Base-by-base conservation (phyloP, 352 stramenopile species). In the Phytophthora nicotianae region DNA sequence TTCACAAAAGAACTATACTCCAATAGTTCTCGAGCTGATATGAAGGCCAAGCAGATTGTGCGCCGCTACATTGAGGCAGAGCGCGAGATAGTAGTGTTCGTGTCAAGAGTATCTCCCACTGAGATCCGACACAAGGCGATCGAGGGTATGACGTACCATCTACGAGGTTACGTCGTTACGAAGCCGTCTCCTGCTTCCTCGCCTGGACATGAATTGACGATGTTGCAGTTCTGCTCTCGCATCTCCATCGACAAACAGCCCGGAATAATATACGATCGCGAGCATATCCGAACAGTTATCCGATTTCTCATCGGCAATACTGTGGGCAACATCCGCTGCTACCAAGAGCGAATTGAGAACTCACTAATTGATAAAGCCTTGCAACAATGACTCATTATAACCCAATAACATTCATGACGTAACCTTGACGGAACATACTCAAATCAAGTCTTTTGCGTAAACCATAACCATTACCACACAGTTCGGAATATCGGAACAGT, bases 271-370 rank as follows among this genome's bases (percentile, higher is more conserved):
- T 54, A 68, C 35, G 27, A 66, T 20, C 41, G 62, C 33, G 43
- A 51, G 7, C 58, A 77, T 20, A 58, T 72, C 4, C 68, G 72
- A 4, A 58, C 72, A 33, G 54, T 81, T 19, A 74, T 59, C n/a
- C 65, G 79, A 33, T 83, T 83, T 41, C 48, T 81, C 20, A 61
- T 83, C 50, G 72, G 65, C 20, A 70, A 70, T 9, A 74, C 58
- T 14, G 63, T 62, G 2, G 62, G 54, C 16, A 80, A 81, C 38
- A 70, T 83, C 40, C 49, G 52, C 14, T 64, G 66, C 41, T 75
- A 68, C 35, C 69, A 72, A 21, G 65, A 83, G 54, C 60, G 74
- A 46, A 83, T 83, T 17, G 75, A 83, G 57, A 83, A 83, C 17
- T 47, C 65, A 40, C 62, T 83, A 2, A 46, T 74, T 3, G 66